Percentiles rank a stretch among this genome's conserved stretches.
These are phyloP conservation scores for Cronartium quercuum DNA, from an alignment of 1,284 basidiomycete genomes.

Conservation along the genomic window DNA sequence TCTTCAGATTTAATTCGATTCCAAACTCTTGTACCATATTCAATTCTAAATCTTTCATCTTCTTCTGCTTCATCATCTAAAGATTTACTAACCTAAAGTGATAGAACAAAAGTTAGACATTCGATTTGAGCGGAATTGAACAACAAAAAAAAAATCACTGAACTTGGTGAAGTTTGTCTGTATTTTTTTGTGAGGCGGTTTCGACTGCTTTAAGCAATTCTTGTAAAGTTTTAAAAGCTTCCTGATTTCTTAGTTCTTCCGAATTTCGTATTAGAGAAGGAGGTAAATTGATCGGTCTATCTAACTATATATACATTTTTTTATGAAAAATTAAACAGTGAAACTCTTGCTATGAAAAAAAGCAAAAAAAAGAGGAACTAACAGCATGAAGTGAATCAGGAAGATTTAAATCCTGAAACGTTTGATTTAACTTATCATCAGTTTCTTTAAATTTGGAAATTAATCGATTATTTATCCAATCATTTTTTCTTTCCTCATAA, in stretches of 20 bases:
- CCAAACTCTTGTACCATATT: conserved; percentile 54
- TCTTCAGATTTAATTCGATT: conserved; percentile 64
- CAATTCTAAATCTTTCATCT: conserved; percentile 60
- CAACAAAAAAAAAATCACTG: not conserved
- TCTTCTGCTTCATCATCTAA: conserved; percentile 82
- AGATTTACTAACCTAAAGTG: conserved; percentile 50
- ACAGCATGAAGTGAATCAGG: conserved; percentile 76
- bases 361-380: not conserved
- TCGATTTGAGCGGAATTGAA: not conserved
- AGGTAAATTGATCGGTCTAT: conserved; percentile 77
- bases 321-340: not conserved
- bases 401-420: conserved; percentile 66
- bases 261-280: conserved; percentile 79
- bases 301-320: conserved; percentile 54
- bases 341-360: not conserved
- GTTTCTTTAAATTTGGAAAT: conserved; percentile 60
- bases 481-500: conserved; percentile 75
- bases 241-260: conserved; percentile 71
- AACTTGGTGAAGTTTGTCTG: conserved; percentile 68
- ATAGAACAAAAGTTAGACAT: not conserved
- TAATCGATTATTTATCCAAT: conserved; percentile 66
- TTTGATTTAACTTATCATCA: conserved; percentile 52
- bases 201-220: conserved; percentile 67
- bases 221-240: conserved; percentile 68
- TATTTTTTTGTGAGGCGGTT: conserved; percentile 61